Conservation (phyloP, 257 asterid genomes). For the Nyctanthes arbortristis region DNA sequence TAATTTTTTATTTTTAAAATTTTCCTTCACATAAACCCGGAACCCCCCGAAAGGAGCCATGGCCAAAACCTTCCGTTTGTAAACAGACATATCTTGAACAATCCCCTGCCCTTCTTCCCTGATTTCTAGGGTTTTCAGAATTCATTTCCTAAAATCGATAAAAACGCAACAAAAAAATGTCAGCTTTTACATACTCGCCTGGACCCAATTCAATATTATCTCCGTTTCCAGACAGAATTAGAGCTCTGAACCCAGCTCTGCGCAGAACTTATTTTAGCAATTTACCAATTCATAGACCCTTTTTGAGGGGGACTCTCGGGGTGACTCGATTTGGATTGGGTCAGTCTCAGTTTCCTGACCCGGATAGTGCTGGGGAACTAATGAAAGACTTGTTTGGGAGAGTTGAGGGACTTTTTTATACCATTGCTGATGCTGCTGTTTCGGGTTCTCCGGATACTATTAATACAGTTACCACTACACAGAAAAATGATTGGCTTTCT, state of each 20-base stretch:
- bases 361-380: conserved; percentile 54
- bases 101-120: neutral
- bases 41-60: conserved; percentile 7
- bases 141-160: conserved; percentile 6
- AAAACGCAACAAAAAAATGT: conserved; percentile 35
- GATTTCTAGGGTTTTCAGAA: neutral
- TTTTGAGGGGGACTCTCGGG: conserved; percentile 48
- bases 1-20: neutral
- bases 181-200: conserved; percentile 45
- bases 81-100: neutral
- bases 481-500: conserved; percentile 88
- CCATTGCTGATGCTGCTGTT: conserved; percentile 92
- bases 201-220: conserved; percentile 51
- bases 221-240: conserved; percentile 51
- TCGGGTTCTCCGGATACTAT: conserved; percentile 51
- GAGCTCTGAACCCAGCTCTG: conserved; percentile 41
- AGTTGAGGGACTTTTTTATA: conserved; percentile 76
- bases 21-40: neutral
- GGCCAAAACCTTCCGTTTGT: conserved; percentile 11
- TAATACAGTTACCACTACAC: conserved; percentile 46
- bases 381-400: conserved; percentile 62
- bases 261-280: conserved; percentile 42
- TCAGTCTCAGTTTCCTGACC: conserved; percentile 70
- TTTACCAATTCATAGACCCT: conserved; percentile 44
- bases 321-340: conserved; percentile 80